These are phyloP conservation scores for Psilocybe subaeruginosa DNA, from an alignment of 768 basidiomycete species.

Conservation along the genomic window DNA sequence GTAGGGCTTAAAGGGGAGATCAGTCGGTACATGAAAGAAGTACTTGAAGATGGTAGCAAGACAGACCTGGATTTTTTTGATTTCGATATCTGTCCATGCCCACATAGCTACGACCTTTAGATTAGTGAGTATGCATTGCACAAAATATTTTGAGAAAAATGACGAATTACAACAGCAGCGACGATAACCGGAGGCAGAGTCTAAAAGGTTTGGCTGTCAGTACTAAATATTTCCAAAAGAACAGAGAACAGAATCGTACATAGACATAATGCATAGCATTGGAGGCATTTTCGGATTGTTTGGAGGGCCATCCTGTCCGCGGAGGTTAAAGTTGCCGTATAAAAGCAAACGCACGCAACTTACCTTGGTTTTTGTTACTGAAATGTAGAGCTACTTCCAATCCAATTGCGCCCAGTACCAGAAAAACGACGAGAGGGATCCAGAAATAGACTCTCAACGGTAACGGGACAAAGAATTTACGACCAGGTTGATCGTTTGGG, in stretches of 20 bases:
- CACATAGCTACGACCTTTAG: constrained; percentile 50
- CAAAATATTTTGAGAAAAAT: neutral
- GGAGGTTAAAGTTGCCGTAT: neutral
- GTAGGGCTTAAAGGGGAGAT: constrained; percentile 43
- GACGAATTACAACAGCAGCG: constrained; percentile 43
- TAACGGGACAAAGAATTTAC: constrained; percentile 40
- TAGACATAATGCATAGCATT: constrained; percentile 56
- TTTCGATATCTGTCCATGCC: constrained; percentile 61
- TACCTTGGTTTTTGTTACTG: constrained; percentile 48
- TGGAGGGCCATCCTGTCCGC: constrained; percentile 46
- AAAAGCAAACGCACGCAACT: neutral
- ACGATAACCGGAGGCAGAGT: constrained; percentile 55
- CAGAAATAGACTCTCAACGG: constrained; percentile 52
- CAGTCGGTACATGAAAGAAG: neutral
- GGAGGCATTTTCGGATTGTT: constrained; percentile 31
- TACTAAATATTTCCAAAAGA: neutral
- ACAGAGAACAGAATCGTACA: constrained; percentile 33
- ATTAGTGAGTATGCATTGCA: neutral
- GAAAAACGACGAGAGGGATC: constrained; percentile 40
- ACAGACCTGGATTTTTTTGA: constrained; percentile 57
- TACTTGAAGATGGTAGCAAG: neutral
- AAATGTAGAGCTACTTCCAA: constrained; percentile 51
- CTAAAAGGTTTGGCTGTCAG: constrained; percentile 25
- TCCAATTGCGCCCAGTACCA: constrained; percentile 42
- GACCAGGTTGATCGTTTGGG: neutral